Percentiles rank a stretch among this genome's conserved stretches.
phyloP scores from a whole-genome alignment of 805 yeast species.

The Lachancea cidri region DNA sequence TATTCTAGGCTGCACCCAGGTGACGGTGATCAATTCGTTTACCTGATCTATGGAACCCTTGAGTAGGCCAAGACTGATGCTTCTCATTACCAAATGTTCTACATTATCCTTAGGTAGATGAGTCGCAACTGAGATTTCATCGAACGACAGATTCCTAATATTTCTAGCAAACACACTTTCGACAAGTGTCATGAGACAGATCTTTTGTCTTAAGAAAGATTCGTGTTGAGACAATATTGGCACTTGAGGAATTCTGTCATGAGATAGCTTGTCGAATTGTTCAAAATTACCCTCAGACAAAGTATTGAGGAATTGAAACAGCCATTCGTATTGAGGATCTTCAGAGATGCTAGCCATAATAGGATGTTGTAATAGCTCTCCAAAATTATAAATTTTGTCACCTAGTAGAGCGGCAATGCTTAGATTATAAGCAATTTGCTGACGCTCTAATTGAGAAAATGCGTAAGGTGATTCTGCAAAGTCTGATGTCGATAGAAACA shows the following conservation, averaged over 20 bases:
- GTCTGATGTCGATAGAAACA: conserved; percentile 74
- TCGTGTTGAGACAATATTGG: conserved; percentile 56
- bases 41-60: conserved; percentile 92
- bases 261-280: conserved; percentile 50
- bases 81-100: conserved; percentile 87
- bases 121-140: conserved; percentile 69
- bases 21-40: conserved; percentile 65
- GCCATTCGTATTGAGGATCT: conserved; percentile 56
- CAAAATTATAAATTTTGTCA: conserved; percentile 89
- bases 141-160: conserved; percentile 66
- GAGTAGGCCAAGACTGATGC: conserved; percentile 75
- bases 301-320: conserved; percentile 61
- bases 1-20: conserved; percentile 96
- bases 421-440: conserved; percentile 64
- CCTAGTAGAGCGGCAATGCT: conserved; percentile 86
- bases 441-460: conserved; percentile 32
- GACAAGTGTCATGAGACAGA: conserved; percentile 85
- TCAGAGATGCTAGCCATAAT: conserved; percentile 50
- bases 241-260: conserved; percentile 37
- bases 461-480: conserved; percentile 26
- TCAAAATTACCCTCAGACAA: conserved; percentile 75
- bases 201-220: conserved; percentile 77
- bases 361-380: conserved; percentile 89
- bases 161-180: conserved; percentile 82
- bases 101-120: conserved; percentile 59